Percentiles rank a stretch among this genome's conserved stretches.
These are phyloP conservation scores for Puya raimondii DNA, from an alignment of 176 grass and related monocot species.

Conservation along the genomic window DNA sequence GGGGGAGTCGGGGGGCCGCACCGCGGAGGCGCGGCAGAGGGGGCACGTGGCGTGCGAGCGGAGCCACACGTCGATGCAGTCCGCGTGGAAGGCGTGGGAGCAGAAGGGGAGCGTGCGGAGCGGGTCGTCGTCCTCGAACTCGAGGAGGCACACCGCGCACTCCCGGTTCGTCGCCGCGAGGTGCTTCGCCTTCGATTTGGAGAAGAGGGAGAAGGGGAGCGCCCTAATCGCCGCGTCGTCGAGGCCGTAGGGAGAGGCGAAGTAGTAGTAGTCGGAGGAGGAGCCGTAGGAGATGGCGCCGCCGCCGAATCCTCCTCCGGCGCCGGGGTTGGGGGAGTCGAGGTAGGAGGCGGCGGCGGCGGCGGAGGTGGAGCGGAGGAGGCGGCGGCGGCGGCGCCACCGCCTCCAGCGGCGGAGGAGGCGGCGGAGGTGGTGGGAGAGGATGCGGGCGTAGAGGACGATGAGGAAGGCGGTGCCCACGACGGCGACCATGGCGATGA, in stretches of 20 bases:
- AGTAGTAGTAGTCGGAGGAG: conserved; percentile 55
- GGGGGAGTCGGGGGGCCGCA: conserved; percentile 26
- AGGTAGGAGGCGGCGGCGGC: conserved; percentile 26
- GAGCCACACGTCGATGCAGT: conserved; percentile 96
- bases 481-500: conserved; percentile 94
- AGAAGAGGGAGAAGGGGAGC: conserved; percentile 57
- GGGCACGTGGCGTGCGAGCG: conserved; percentile 74
- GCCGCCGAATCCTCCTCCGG: conserved; percentile 5
- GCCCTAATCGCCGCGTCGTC: conserved; percentile 80
- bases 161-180: conserved; percentile 41
- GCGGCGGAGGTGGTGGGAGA: conserved; percentile 42
- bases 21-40: conserved; percentile 67
- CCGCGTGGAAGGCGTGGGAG: conserved; percentile 86
- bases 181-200: conserved; percentile 29
- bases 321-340: conserved; percentile 30
- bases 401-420: conserved; percentile 29
- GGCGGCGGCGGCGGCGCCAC: conserved; percentile 17
- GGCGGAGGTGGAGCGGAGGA: conserved; percentile 25
- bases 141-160: conserved; percentile 81
- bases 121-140: conserved; percentile 79
- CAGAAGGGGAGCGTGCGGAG: conserved; percentile 72
- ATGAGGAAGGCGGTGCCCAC: conserved; percentile 83
- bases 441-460: conserved; percentile 71
- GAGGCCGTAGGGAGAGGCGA: conserved; percentile 62
- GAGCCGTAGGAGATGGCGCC: conserved; percentile 28